Evolutionary conservation across 805 yeast genomes (phyloP), one percentile per base, ranked within the genome.

Genomic region (Candida pini): DNA sequence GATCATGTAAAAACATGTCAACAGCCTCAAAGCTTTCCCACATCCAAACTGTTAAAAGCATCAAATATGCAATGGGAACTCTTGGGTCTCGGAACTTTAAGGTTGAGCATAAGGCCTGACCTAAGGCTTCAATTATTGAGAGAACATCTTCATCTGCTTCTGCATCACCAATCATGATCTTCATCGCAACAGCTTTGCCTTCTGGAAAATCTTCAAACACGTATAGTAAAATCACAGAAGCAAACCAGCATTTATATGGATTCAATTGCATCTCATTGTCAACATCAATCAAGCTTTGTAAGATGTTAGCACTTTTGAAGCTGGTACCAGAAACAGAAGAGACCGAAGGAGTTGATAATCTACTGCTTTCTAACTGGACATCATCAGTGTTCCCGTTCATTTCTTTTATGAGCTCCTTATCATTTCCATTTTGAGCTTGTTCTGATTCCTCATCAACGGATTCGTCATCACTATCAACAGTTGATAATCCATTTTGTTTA

Each of bases 171-270:
- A 74, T 58, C 4, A 56, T 59, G n/a, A 85, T 64, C 0, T 54
- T 50, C 30, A 73, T 57, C 1, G 81, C 70, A 10, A 67, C 39
- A 6, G 63, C 63, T 42, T 73, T 72, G 13, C 74, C 62, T 14
- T 69, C 75, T 5, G 66, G 66, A 39, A 60, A 63, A 25, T 72
- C 81, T 35, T 73, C 74, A 41, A 88, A 71, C 2, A 88, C 53
- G 35, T 72, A 73, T 28, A 82, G 64, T 16, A 90, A 53, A 4
- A 86, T 63, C 4, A 78, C 71, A 2, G 83, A 64, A 0, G 96
- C 76, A 59, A 90, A 89, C 92, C 95, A 92, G 1, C 77, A 60
- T 48, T 78, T 76, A 53, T 88, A 92, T 0, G 99, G 97, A 45
- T 92, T 90, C 22, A 89, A 59, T 35, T 78, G 74, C 31, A 69